These are phyloP conservation scores for Alliaria petiolata DNA, from an alignment of 345 rosid genomes.

Conservation along the genomic window DNA sequence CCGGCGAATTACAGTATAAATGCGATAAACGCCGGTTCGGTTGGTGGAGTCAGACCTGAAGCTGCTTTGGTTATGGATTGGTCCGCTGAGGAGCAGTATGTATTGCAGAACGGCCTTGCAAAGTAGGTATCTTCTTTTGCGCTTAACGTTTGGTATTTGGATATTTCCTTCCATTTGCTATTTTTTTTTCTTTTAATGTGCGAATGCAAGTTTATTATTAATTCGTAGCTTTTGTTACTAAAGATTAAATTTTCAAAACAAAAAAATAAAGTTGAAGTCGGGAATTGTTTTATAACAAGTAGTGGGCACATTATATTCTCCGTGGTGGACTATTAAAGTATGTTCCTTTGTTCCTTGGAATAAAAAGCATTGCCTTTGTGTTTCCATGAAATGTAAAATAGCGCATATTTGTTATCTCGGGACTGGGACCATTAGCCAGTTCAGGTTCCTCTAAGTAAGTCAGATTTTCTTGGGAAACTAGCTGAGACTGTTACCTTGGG, in stretches of 20 bases:
- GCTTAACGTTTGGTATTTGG: background rate
- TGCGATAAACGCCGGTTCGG: background rate
- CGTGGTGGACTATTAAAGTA: constrained; percentile 31
- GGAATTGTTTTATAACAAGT: constrained; percentile 15
- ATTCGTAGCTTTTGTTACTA: constrained; percentile 20
- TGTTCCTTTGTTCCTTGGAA: constrained; percentile 24
- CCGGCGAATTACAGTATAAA: constrained; percentile 11
- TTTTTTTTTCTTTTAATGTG: background rate
- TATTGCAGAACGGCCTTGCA: constrained; percentile 72
- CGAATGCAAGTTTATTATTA: constrained; percentile 1
- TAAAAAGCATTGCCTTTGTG: constrained; percentile 19
- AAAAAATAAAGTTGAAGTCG: background rate
- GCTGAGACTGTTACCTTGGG: background rate
- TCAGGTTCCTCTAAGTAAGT: background rate
- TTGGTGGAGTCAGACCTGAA: constrained; percentile 33
- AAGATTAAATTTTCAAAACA: background rate
- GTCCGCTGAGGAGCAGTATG: constrained; percentile 72
- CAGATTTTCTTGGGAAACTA: background rate
- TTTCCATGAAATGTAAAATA: background rate
- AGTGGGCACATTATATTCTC: constrained; percentile 30
- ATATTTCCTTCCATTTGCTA: background rate
- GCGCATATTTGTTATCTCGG: background rate
- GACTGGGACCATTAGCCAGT: constrained; percentile 4
- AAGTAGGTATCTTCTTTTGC: constrained; percentile 44
- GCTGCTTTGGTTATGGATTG: constrained; percentile 70